These are phyloP conservation scores for Tricholomella constricta DNA, from an alignment of 768 basidiomycete genomes.

Conservation along the genomic window DNA sequence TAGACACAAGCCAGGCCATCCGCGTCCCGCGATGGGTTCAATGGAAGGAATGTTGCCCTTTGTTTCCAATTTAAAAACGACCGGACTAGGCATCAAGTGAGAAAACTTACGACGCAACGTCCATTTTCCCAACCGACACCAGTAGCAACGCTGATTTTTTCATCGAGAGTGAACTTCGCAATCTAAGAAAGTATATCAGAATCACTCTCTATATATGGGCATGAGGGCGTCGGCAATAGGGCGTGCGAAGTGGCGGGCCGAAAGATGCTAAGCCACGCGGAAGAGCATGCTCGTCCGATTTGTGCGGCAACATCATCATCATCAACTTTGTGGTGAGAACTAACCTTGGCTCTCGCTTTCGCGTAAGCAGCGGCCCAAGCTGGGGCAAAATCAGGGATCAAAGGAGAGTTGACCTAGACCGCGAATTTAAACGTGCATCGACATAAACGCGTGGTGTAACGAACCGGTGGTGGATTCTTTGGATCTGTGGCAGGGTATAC, in stretches of 20 bases:
- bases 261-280: not conserved
- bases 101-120: slow-evolving; percentile 58
- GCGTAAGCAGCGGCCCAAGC: slow-evolving; percentile 63
- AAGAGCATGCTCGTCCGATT: not conserved
- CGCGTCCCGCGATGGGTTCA: slow-evolving; percentile 38
- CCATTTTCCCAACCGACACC: slow-evolving; percentile 69
- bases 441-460: slow-evolving; percentile 10
- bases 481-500: slow-evolving; percentile 60
- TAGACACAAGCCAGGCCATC: slow-evolving; percentile 72
- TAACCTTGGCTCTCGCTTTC: slow-evolving; percentile 58
- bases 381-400: slow-evolving; percentile 48
- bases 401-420: slow-evolving; percentile 32
- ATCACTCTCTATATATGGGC: not conserved
- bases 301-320: not conserved
- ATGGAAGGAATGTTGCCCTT: slow-evolving; percentile 62
- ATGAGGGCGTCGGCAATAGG: not conserved
- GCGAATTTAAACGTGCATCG: not conserved
- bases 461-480: slow-evolving; percentile 54
- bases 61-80: not conserved
- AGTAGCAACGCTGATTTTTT: slow-evolving; percentile 66
- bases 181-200: slow-evolving; percentile 36
- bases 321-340: slow-evolving; percentile 15
- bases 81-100: not conserved
- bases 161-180: slow-evolving; percentile 52
- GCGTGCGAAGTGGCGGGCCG: not conserved